A percentile compares a stretch with the other conserved stretches of the same genome.
These are phyloP conservation scores for Candida pseudoviswanathii DNA, from an alignment of 1,139 yeast genomes.

Conservation along the genomic window DNA sequence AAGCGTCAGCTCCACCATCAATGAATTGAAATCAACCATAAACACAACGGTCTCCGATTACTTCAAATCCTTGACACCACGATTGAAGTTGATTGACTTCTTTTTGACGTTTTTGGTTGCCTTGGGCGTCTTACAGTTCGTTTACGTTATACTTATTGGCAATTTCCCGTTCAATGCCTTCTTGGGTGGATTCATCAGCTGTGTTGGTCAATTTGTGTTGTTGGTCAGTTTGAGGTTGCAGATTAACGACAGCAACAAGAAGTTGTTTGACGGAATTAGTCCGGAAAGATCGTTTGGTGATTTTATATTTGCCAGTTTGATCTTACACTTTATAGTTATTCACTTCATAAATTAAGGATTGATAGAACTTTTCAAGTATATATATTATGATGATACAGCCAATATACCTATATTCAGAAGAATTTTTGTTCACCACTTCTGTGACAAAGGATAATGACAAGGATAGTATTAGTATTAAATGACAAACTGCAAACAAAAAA, in stretches of 20 bases:
- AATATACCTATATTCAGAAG: neutral
- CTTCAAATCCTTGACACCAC: slow-evolving; percentile 40
- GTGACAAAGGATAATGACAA: too few relatives aligned
- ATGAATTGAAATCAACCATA: slow-evolving; percentile 53
- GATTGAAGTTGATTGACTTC: slow-evolving; percentile 69
- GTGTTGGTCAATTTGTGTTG: slow-evolving; percentile 95
- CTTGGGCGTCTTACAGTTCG: slow-evolving; percentile 77
- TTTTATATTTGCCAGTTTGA: slow-evolving; percentile 81
- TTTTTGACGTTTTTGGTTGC: slow-evolving; percentile 75
- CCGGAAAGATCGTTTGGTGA: slow-evolving; percentile 90
- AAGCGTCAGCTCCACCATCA: slow-evolving; percentile 14
- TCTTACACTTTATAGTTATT: slow-evolving; percentile 83
- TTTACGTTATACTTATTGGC: slow-evolving; percentile 75
- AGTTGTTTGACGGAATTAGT: slow-evolving; percentile 53
- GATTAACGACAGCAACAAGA: slow-evolving; percentile 26
- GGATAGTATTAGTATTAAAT: too few relatives aligned
- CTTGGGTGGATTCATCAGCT: slow-evolving; percentile 85
- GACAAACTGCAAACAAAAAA: too few relatives aligned
- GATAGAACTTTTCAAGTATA: neutral
- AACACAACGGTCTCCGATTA: slow-evolving; percentile 52
- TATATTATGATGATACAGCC: neutral
- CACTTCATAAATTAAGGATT: slow-evolving; percentile 76
- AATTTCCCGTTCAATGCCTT: slow-evolving; percentile 97
- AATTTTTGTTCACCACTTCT: too few relatives aligned
- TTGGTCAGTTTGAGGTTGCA: slow-evolving; percentile 82